Evolutionary conservation across 257 asterid genomes (phyloP).

Genomic region (Scutellaria baicalensis): DNA sequence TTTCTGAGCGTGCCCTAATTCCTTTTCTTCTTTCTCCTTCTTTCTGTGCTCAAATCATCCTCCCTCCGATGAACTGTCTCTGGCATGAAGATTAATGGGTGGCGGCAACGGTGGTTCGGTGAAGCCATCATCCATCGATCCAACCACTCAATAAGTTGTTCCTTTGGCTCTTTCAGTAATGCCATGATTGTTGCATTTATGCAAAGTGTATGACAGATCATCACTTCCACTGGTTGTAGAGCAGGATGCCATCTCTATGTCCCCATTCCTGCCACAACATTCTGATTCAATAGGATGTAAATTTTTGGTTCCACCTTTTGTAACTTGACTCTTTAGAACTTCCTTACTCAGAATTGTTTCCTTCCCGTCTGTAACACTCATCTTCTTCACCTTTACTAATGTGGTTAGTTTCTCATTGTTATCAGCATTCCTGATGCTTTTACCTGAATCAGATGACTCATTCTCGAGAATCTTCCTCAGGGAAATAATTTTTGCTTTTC

Average conservation of each 20-base stretch:
- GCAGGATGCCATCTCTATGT: constrained; percentile 17
- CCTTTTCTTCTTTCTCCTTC: too few species aligned
- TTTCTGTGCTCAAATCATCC: too few species aligned
- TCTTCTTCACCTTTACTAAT: constrained; percentile 22
- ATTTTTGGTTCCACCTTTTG: constrained; percentile 4
- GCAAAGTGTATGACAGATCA: constrained; percentile 13
- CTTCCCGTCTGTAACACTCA: constrained; percentile 15
- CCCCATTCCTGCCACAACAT: constrained; percentile 17
- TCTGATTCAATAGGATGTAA: constrained; percentile 17
- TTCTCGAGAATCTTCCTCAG: constrained; percentile 28
- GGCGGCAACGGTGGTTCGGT: too few species aligned
- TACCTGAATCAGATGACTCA: constrained; percentile 10
- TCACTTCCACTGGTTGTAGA: constrained; percentile 20
- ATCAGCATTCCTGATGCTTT: constrained; percentile 14
- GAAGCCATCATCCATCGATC: too few species aligned
- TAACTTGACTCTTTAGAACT: constrained; percentile 11
- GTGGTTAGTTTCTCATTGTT: constrained; percentile 16
- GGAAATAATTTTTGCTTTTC: constrained; percentile 37
- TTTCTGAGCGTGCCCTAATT: too few species aligned
- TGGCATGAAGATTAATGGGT: too few species aligned
- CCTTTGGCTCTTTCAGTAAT: constrained; percentile 15
- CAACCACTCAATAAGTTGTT: too few species aligned
- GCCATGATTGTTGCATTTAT: constrained; percentile 20
- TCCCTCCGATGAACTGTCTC: too few species aligned
- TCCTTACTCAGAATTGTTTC: constrained; percentile 17